Evolutionary conservation across 2,329 filamentous ascomycete species (phyloP).

Genomic region (Trichocomaceae sp.): DNA sequence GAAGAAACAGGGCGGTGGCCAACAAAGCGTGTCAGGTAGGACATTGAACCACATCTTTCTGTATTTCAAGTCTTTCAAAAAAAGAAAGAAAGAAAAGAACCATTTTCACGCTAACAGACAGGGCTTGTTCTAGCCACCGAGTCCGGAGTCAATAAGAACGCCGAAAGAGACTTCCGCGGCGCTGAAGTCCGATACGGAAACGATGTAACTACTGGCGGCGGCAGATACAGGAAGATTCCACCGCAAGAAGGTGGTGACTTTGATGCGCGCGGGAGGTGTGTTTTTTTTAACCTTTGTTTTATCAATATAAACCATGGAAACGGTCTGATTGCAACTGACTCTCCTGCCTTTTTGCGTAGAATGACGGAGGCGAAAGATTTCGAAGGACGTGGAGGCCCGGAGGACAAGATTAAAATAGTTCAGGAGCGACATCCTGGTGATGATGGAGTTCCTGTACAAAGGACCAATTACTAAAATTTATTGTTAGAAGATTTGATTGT

Average conservation of each 20-base stretch:
- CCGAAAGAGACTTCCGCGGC: constrained; percentile 32
- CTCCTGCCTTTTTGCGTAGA: constrained; percentile 16
- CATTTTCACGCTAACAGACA: neutral
- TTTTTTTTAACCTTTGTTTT: no score
- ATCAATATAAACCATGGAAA: no score
- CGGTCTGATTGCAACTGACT: neutral
- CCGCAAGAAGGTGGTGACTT: constrained; percentile 36
- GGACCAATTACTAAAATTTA: constrained; percentile 3
- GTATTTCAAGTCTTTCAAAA: neutral
- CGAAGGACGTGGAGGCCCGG: constrained; percentile 30
- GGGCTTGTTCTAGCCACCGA: constrained; percentile 25
- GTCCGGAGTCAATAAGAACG: constrained; percentile 37
- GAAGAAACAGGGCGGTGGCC: constrained; percentile 34
- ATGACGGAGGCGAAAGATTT: constrained; percentile 32
- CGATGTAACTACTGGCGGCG: constrained; percentile 27
- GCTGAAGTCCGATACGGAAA: constrained; percentile 33
- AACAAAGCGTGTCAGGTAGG: constrained; percentile 35
- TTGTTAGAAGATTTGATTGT: neutral
- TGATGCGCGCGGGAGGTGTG: constrained; percentile 34
- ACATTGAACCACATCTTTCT: no score
- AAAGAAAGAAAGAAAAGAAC: no score
- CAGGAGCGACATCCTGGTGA: constrained; percentile 17
- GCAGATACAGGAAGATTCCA: constrained; percentile 35
- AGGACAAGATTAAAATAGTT: constrained; percentile 26
- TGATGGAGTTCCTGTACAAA: constrained; percentile 13